Evolutionary conservation across 805 yeast genomes (phyloP), one percentile per base, ranked within the genome.

Genomic region (Torulaspora gathmanii): DNA sequence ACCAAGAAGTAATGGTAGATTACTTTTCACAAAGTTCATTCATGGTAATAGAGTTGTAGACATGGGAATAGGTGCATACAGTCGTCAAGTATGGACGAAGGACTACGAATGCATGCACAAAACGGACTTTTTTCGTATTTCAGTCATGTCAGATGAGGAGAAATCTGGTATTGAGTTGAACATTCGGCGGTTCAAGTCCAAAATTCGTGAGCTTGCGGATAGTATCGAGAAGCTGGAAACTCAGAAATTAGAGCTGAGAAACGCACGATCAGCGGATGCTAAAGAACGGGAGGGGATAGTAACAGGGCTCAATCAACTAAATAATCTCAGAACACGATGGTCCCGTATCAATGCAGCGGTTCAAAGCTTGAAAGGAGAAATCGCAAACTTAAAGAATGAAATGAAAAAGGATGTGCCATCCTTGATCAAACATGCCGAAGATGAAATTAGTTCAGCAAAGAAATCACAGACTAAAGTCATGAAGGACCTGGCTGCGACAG

Each of bases 1-100:
- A n/a, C 72, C 70, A 4, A 66, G 63, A 28, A 44, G 44, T 2
- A 61, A 64, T 28, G 79, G 82, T 2, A 63, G 62, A 6, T 60
- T 77, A 1, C 64, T 70, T 1, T 77, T 86, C 51, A 67, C 66
- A 39, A 79, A 77, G 57, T 79, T 83, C 56, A 72, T 84, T 41
- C 78, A 82, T 19, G 87, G 83, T 0, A 75, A 74, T 44, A 69
- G 72, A 2, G 49, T 80, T 11, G 78, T 77, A 47, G 69, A 70
- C 9, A 66, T 85, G 12, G 66, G 61, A 7, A 70, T 70, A 49
- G 89, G 96, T 1, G 63, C 60, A 13, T 88, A 83, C 64, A 63
- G 69, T 2, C 71, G 66, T 50, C 86, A 80, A 56, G 65, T 73
- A 2, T 70, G 75, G 58, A 71, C 73, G 2, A 49, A 46, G 8